Base-by-base conservation (phyloP, 768 basidiomycete genomes). In the Amanita rimosa region DNA sequence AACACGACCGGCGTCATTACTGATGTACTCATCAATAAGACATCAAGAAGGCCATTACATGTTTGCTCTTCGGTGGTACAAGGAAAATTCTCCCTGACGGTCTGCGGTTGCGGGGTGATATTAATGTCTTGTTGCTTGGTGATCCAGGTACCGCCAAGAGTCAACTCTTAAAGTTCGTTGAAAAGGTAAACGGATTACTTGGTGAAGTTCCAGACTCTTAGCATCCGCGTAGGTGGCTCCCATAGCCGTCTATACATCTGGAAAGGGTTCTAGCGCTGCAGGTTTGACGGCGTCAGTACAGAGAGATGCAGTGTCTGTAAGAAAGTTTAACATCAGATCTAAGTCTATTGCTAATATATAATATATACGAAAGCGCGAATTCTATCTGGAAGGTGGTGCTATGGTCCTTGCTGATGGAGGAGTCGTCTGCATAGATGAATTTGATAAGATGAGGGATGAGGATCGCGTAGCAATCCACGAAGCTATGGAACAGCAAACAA, bases 401-500 rank as follows among this genome's bases (percentile, higher is more conserved):
- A 98, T 99, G 96, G 96, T 99, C 5, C 79, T 98, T 33, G 96
- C 96, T 1, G 96, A 99, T 62, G 89, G 89, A 10, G 96, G 96
- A 24, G 94, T 99, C 11, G 96, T 98, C 34, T 98, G 96, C 60
- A 99, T 99, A 60, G 96, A 99, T 58, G 96, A 99, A 64, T 99
- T 99, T 58, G 96, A 99, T 68, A 99, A 99, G 71, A 99, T 99
- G 96, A 75, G 95, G 34, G 96, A 99, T 56, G 95, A 98, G 65
- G 96, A 99, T 63, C 82, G 96, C 48, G 96, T 98, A 4, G 96
- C 96, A 0, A 98, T 98, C 52, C 96, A 98, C 65, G 96, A 98
- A 68, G 96, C 95, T 11, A 99, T 99, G 96, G 96, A 99, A 60
- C 96, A 99, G 60, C 95, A 98, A 60, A 99, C 96, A 0, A 98